Evolutionary conservation across 495 filamentous ascomycete species (phyloP).

Genomic region (Polyplosphaeria fusca): DNA sequence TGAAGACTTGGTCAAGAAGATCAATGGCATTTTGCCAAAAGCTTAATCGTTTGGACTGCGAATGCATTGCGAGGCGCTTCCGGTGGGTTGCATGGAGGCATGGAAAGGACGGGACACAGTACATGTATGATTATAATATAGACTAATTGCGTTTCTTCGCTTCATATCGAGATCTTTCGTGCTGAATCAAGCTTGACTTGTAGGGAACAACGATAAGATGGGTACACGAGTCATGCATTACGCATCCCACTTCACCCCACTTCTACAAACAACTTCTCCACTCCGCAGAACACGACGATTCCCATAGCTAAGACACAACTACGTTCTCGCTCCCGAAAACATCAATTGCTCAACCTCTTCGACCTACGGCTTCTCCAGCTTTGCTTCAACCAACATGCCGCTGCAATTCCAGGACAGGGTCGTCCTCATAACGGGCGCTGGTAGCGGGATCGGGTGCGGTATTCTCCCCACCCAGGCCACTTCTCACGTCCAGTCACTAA

Average conservation of each 20-base stretch:
- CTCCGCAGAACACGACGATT: not conserved
- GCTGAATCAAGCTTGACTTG: not conserved
- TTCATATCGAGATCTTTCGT: not conserved
- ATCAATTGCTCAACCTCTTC: not conserved
- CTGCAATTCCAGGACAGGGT: constrained; percentile 42
- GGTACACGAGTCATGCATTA: constrained; percentile 17
- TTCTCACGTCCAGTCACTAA: not conserved
- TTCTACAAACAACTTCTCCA: too few species aligned
- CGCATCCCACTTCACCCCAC: constrained; percentile 32
- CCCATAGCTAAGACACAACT: too few species aligned
- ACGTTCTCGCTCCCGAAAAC: too few species aligned
- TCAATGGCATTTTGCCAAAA: constrained; percentile 12
- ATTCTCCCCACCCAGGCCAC: not conserved
- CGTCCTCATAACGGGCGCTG: constrained; percentile 52
- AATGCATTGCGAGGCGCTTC: too few species aligned
- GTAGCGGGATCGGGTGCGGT: constrained; percentile 51
- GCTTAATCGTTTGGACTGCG: too few species aligned
- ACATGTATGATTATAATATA: not conserved
- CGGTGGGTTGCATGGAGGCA: too few species aligned
- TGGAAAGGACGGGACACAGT: too few species aligned
- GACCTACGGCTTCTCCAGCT: too few species aligned
- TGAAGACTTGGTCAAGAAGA: constrained; percentile 29
- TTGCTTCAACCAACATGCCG: constrained; percentile 41
- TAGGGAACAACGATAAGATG: not conserved
- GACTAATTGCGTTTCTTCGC: not conserved